Evolutionary conservation across 2,329 filamentous ascomycete species (phyloP).

Genomic region (Colletotrichum spinosum): DNA sequence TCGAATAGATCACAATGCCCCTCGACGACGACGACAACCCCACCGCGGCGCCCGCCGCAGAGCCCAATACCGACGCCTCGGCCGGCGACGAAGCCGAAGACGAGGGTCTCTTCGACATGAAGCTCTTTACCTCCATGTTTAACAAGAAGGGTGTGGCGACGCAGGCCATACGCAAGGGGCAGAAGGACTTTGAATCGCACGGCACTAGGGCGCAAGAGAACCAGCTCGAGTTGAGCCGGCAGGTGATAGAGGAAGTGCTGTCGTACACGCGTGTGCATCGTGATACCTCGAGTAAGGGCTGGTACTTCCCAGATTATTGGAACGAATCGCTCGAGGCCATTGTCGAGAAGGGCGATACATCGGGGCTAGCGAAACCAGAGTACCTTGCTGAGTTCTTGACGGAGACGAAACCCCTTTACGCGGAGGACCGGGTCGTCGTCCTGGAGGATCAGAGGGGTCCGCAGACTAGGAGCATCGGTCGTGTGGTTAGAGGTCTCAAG

Average conservation of each 20-base stretch:
- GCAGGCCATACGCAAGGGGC: conserved; percentile 86
- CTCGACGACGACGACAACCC: conserved; percentile 58
- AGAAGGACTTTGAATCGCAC: conserved; percentile 97
- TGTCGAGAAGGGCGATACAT: conserved; percentile 22
- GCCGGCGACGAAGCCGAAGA: conserved; percentile 70
- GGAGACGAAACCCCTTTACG: conserved; percentile 46
- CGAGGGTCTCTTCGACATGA: conserved; percentile 89
- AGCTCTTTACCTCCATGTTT: conserved; percentile 71
- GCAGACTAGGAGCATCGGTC: conserved; percentile 82
- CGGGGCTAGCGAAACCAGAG: conserved; percentile 28
- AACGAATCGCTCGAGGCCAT: conserved; percentile 32
- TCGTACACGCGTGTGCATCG: conserved; percentile 80
- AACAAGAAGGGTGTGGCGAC: conserved; percentile 62
- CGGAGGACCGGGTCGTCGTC: conserved; percentile 68
- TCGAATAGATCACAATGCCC: conserved; percentile 46
- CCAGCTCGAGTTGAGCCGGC: conserved; percentile 82
- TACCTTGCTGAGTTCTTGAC: conserved; percentile 33
- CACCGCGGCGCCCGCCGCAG: conserved; percentile 33
- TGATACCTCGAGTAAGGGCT: conserved; percentile 75
- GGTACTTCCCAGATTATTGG: conserved; percentile 77
- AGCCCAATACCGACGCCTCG: conserved; percentile 40
- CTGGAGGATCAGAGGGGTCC: conserved; percentile 79
- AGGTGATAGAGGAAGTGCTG: conserved; percentile 90
- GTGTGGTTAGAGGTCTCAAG: conserved; percentile 66
- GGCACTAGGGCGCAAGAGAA: conserved; percentile 84